Percentiles rank a stretch among this genome's conserved stretches.
Evolutionary conservation across 306 rosid genomes (phyloP).

Genomic region (Alnus glutinosa): DNA sequence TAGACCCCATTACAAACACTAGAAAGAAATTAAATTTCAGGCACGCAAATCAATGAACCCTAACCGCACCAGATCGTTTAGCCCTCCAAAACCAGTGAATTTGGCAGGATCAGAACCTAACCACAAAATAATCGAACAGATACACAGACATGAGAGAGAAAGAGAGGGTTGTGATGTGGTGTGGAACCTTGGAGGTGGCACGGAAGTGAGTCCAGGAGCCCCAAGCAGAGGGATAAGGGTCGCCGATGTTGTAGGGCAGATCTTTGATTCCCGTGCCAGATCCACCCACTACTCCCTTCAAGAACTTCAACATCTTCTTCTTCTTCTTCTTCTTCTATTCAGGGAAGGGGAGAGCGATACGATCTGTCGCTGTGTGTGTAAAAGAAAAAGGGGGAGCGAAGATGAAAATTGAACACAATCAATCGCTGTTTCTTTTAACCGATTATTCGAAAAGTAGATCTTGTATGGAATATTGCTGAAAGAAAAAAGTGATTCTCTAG

Average conservation of each 20-base stretch:
- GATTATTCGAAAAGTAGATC: not conserved
- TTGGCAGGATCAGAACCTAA: not conserved
- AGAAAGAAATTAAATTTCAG: not conserved
- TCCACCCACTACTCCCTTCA: constrained; percentile 96
- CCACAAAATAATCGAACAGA: not conserved
- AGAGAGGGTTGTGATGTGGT: not conserved
- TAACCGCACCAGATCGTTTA: not conserved
- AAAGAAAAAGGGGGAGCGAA: constrained; percentile 8
- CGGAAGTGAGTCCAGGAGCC: constrained; percentile 96
- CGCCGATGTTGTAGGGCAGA: constrained; percentile 91
- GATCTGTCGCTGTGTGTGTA: not conserved
- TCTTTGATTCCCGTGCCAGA: constrained; percentile 84
- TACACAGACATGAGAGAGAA: not conserved
- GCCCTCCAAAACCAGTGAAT: not conserved
- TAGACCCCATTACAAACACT: not conserved
- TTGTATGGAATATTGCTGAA: too few relatives aligned
- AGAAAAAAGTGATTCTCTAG: too few relatives aligned
- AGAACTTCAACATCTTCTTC: constrained; percentile 64
- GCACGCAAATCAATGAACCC: not conserved
- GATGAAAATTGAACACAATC: constrained; percentile 6
- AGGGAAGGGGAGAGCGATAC: not conserved
- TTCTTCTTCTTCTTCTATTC: not conserved
- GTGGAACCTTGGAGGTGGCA: constrained; percentile 75
- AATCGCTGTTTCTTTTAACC: too few relatives aligned
- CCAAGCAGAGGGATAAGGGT: constrained; percentile 88